Percentiles rank a stretch among this genome's conserved stretches.
Conservation (phyloP, 2,329 filamentous ascomycete species). For the Beauveria asiatica region DNA sequence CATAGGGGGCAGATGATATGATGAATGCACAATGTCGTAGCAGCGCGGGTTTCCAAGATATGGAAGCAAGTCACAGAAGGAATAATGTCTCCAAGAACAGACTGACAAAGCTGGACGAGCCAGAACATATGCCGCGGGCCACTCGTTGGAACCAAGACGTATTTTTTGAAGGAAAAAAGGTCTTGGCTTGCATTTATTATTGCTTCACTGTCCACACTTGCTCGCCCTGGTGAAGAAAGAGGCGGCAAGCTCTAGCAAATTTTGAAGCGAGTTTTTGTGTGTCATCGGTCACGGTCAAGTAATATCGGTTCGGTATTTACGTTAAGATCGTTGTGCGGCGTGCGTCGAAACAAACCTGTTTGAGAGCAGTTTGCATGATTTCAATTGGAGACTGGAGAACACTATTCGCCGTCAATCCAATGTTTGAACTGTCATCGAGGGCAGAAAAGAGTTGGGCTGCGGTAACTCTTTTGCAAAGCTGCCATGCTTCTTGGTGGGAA, state of each 20-base stretch:
- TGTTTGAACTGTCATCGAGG: not conserved
- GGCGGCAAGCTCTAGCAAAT: conserved; percentile 60
- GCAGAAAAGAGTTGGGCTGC: not conserved
- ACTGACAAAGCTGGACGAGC: conserved; percentile 19
- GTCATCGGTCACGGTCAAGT: not conserved
- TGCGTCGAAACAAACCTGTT: not conserved
- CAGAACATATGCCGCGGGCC: conserved; percentile 22
- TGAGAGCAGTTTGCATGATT: too few species aligned
- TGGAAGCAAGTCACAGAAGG: not conserved
- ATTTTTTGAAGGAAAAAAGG: conserved; percentile 14
- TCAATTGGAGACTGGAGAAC: conserved; percentile 1
- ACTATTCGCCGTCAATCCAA: not conserved
- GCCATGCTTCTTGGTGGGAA: not conserved
- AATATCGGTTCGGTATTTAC: not conserved
- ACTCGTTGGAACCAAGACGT: conserved; percentile 21
- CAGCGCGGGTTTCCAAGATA: not conserved
- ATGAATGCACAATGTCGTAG: not conserved
- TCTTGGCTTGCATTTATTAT: conserved; percentile 36
- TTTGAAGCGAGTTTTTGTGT: conserved; percentile 39
- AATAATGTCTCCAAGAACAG: conserved; percentile 29
- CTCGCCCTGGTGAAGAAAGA: conserved; percentile 43
- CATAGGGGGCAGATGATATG: conserved; percentile 6
- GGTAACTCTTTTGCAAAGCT: too few species aligned
- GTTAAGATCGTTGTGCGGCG: not conserved
- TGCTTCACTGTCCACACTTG: conserved; percentile 65